phyloP scores from a whole-genome alignment of 192 early-diverging fungal species.

The Chytriomyces sp. region DNA sequence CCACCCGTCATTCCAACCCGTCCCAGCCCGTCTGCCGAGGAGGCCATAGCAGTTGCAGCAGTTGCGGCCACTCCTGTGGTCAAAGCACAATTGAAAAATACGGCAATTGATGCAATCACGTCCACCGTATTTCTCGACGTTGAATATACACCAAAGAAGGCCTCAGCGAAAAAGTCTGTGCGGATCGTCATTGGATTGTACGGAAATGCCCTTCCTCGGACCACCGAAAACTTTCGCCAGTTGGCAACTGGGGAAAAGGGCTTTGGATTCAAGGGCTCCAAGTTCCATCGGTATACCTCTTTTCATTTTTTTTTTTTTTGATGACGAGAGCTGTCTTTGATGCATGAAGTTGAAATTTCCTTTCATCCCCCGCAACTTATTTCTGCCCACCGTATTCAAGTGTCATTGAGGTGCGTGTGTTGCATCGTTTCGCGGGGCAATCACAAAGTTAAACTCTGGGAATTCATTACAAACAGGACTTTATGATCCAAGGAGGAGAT shows the following conservation, averaged over 20 bases:
- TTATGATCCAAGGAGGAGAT: conserved; percentile 86
- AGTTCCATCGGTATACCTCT: conserved; percentile 74
- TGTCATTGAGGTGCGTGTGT: too few species aligned
- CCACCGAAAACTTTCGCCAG: conserved; percentile 58
- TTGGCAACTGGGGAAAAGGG: conserved; percentile 60
- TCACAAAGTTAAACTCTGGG: too few species aligned
- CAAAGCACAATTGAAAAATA: not conserved
- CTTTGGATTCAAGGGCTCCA: conserved; percentile 75
- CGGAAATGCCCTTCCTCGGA: conserved; percentile 65
- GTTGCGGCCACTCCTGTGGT: not conserved
- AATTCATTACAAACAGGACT: conserved; percentile 55
- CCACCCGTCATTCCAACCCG: not conserved
- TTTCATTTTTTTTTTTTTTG: conserved; percentile 2
- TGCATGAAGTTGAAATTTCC: conserved; percentile 61
- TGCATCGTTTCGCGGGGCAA: too few species aligned
- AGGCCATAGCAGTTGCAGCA: not conserved
- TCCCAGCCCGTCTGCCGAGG: not conserved
- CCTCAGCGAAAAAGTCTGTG: conserved; percentile 50
- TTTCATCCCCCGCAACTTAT: too few species aligned
- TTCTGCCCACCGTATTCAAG: too few species aligned
- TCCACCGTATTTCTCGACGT: conserved; percentile 86
- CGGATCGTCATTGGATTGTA: conserved; percentile 74
- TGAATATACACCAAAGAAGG: conserved; percentile 66
- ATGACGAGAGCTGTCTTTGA: conserved; percentile 45
- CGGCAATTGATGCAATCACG: conserved; percentile 41